Base-by-base conservation (phyloP, 2,329 filamentous ascomycete genomes). In the Cercospora berteroae region DNA sequence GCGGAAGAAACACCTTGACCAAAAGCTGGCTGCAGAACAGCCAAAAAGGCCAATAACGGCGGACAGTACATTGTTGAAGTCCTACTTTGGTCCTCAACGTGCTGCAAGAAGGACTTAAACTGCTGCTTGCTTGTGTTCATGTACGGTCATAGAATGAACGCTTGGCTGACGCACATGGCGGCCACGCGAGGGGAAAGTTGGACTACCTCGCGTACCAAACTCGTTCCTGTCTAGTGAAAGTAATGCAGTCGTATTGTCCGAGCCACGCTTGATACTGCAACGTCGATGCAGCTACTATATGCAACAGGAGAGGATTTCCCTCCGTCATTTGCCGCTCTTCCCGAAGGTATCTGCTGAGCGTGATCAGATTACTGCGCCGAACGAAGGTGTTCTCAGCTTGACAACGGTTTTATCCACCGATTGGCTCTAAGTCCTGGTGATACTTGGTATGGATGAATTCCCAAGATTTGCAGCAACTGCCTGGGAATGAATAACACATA, bases 1-100 rank as follows among this genome's bases (percentile, higher is more conserved):
- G 66, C 29, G 16, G 66, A 67, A 13, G 33, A 60, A 23, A 52
- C 57, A 10, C 36, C 33, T 57, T 64, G 61, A 12, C 39, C 12
- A 9, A 23, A 23, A 16, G 52, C 23, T n/a, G 25, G 25, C 16
- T 33, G 52, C 52, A 33, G 29, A 33, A 29, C 25, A 33, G 52
- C 52, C 52, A 57, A 29, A 16, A 33, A 5, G 23, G n/a, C 52
- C 23, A 57, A 57, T 16, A 8, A 16, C 29, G 31, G 27, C 18
- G 25, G 10, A 31, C 13, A 10, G 44, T 50, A 25, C 44, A 50
- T 50, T 2, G 4, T 57, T 16, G 23, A 31, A 57, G 12, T 20
- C 7, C 16, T 23, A 7, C 44, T 25, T 12, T 25, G 44, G 25
- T 57, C 25, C 25, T 13, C 18, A 33, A 8, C 13, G n/a, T 33